Base-by-base conservation (phyloP, 2,329 filamentous ascomycete genomes). In the Trichoderma citrinoviride region DNA sequence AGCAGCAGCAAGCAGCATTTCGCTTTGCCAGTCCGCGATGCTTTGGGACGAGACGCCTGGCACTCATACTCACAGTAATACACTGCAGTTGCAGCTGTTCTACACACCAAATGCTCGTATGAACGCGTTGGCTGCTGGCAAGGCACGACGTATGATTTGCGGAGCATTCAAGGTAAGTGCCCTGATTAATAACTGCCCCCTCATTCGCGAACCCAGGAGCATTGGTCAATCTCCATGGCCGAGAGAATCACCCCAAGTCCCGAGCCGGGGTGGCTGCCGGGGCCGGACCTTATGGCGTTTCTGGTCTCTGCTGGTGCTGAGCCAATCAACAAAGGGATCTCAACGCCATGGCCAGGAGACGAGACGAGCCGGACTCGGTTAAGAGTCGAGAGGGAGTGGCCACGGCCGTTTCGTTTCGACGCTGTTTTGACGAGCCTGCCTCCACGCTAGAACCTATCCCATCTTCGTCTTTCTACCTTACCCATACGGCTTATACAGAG, bases 271-370 rank as follows among this genome's bases (percentile, higher is more conserved):
- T 44, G 47, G 23, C 47, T 37, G 29, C 47, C 40, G 53, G 44
- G 12, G 44, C 37, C 47, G 47, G n/a, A 7, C 40, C 49, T 54
- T 27, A 49, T 62, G 58, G 58, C 58, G 58, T 62, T 53, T 53
- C 47, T 33, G 19, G 23, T 25, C 17, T 40, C n/a, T 40, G 8
- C 1, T 33, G 25, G 29, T 21, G 49, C 25, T 33, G 17, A 14
- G 25, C 44, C 58, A 61, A 61, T 52, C 46, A 61, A 23, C 19
- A 41, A 27, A 40, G 15, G n/a, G n/a, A n/a, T 15, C 41, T 14
- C 19, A 3, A 33, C 21, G 43, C 14, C 40, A 40, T n/a, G 41
- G 41, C 1, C 19, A 49, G 41, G 21, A 46, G 25, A 29, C 55
- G 55, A 58, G 47, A 58, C 41, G 21, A 15, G 43, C 55, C 55